These are phyloP conservation scores for Myochromella boudieri DNA, from an alignment of 768 basidiomycete species.

Conservation along the genomic window DNA sequence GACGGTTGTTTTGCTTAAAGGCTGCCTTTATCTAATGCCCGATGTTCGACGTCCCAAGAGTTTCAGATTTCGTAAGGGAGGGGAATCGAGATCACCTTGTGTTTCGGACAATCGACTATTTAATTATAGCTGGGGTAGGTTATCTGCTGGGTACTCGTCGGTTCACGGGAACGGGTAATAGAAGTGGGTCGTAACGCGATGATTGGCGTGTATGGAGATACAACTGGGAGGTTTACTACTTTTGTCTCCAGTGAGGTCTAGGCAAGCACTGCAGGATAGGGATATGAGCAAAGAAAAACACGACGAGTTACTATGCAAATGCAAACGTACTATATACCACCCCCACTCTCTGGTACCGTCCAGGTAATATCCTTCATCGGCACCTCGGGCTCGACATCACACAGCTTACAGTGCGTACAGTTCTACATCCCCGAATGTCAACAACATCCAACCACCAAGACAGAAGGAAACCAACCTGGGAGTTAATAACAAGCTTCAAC, in stretches of 20 bases:
- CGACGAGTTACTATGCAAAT: background rate
- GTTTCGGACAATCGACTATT: too few relatives aligned
- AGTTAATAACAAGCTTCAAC: constrained; percentile 93
- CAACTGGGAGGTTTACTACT: too few relatives aligned
- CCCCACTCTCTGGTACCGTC: constrained; percentile 95
- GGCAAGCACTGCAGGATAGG: background rate
- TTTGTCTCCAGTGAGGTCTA: constrained; percentile 1
- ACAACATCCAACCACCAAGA: background rate
- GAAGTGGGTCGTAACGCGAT: too few relatives aligned
- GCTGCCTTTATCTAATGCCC: too few relatives aligned
- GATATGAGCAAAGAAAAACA: background rate
- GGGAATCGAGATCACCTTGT: too few relatives aligned
- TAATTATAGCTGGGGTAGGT: too few relatives aligned
- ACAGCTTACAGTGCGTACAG: constrained; percentile 93
- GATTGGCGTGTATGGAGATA: too few relatives aligned
- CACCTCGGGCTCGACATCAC: constrained; percentile 94
- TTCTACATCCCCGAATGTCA: constrained; percentile 63
- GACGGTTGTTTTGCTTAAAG: too few relatives aligned
- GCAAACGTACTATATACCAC: constrained; percentile 78
- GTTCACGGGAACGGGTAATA: too few relatives aligned
- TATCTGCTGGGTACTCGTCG: too few relatives aligned
- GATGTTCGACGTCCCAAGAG: too few relatives aligned
- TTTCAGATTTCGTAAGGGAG: too few relatives aligned
- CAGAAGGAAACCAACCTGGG: constrained; percentile 59
- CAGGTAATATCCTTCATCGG: constrained; percentile 97